Conservation (phyloP, 169 alveolate species). For the Plasmodium knowlesi region DNA sequence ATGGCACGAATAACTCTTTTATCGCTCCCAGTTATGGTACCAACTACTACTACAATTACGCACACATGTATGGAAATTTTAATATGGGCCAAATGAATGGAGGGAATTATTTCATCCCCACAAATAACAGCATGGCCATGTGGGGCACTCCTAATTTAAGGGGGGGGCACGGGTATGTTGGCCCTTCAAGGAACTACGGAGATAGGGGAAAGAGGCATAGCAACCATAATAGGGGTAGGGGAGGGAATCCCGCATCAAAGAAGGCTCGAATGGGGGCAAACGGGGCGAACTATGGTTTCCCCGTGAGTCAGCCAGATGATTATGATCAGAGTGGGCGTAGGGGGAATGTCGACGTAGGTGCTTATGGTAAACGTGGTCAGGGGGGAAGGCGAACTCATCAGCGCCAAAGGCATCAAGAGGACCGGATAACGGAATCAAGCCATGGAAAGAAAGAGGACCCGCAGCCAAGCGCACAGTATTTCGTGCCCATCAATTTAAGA, state of each 20-base stretch:
- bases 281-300: background rate
- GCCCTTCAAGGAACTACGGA: background rate
- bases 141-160: background rate
- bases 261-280: constrained; percentile 2
- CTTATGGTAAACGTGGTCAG: background rate
- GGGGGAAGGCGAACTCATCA: background rate
- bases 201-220: constrained; percentile 13
- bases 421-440: background rate
- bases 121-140: background rate
- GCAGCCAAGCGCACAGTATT: constrained; percentile 14
- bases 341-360: background rate
- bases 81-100: background rate
- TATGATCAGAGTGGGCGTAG: background rate
- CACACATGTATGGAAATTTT: background rate
- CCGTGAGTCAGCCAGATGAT: background rate
- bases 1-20: background rate
- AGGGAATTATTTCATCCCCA: background rate
- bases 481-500: constrained; percentile 67
- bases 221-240: constrained; percentile 2
- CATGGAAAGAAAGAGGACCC: background rate
- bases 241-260: background rate
- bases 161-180: background rate
- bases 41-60: constrained; percentile 6
- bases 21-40: background rate
- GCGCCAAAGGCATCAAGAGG: background rate